A percentile compares a stretch with the other conserved stretches of the same genome.
These are phyloP conservation scores for Euphorbia peplus DNA, from an alignment of 345 rosid genomes.

Conservation along the genomic window DNA sequence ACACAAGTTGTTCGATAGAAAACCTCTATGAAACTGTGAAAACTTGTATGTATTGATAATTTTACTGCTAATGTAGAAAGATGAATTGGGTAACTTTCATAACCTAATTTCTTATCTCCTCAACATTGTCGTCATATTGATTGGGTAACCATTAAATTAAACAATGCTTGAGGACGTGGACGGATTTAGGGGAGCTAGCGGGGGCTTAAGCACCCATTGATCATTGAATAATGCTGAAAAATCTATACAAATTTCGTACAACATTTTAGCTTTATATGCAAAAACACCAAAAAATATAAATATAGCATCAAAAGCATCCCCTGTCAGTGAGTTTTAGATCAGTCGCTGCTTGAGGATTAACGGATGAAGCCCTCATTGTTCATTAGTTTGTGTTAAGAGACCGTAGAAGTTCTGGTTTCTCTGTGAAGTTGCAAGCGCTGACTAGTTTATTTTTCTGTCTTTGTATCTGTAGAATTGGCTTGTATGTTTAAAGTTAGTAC, in stretches of 20 bases:
- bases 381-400: background rate
- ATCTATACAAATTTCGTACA: too few relatives aligned
- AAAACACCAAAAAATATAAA: too few relatives aligned
- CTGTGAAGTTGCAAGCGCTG: background rate
- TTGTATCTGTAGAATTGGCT: background rate
- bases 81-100: background rate
- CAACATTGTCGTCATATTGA: too few relatives aligned
- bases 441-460: background rate
- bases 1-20: background rate
- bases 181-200: too few relatives aligned
- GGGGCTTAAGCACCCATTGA: too few relatives aligned
- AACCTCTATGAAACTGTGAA: background rate
- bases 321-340: too few relatives aligned
- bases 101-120: too few relatives aligned
- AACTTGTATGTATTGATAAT: background rate
- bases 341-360: background rate
- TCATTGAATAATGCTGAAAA: too few relatives aligned
- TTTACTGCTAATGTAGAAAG: background rate
- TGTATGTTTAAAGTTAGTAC: background rate
- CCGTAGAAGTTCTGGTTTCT: background rate
- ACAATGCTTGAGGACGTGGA: background rate
- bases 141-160: background rate
- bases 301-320: too few relatives aligned
- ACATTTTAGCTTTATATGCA: too few relatives aligned
- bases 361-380: background rate